Evolutionary conservation across 305 asterid species (phyloP).

Genomic region (Solanum hybrid): DNA sequence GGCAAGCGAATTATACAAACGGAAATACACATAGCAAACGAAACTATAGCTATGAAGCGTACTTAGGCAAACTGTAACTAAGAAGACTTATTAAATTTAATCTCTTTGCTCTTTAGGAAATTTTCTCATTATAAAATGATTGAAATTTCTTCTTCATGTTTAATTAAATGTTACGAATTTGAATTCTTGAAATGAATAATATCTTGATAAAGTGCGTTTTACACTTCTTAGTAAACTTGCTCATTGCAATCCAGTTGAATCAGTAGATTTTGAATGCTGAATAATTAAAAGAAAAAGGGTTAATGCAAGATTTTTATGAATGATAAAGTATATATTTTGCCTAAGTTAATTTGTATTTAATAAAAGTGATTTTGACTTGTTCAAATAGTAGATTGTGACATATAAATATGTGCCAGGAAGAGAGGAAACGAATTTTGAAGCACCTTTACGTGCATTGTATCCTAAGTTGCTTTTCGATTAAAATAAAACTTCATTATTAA

Average conservation of each 20-base stretch:
- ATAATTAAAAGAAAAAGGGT: not conserved
- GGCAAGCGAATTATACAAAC: too few species aligned
- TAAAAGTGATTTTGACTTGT: not conserved
- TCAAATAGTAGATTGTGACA: not conserved
- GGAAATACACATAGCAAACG: too few species aligned
- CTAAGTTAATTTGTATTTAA: not conserved
- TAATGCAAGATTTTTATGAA: not conserved
- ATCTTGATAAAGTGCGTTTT: not conserved
- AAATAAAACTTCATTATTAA: not conserved
- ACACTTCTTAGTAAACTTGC: not conserved
- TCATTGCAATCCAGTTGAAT: too few species aligned
- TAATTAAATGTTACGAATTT: not conserved
- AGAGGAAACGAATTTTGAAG: not conserved
- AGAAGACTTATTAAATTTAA: too few species aligned
- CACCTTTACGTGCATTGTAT: not conserved
- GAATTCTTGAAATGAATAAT: not conserved
- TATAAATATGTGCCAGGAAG: not conserved
- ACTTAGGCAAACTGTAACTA: too few species aligned
- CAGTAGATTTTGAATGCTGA: not conserved
- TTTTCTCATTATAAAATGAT: not conserved
- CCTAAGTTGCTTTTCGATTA: not conserved
- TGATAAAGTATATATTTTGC: not conserved
- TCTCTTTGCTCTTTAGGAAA: too few species aligned
- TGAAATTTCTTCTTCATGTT: not conserved
- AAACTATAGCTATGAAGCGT: too few species aligned